Evolutionary conservation across 1,284 basidiomycete genomes (phyloP), one percentile per base, ranked within the genome.

Genomic region (Cutaneotrichosporon cyanovorans): DNA sequence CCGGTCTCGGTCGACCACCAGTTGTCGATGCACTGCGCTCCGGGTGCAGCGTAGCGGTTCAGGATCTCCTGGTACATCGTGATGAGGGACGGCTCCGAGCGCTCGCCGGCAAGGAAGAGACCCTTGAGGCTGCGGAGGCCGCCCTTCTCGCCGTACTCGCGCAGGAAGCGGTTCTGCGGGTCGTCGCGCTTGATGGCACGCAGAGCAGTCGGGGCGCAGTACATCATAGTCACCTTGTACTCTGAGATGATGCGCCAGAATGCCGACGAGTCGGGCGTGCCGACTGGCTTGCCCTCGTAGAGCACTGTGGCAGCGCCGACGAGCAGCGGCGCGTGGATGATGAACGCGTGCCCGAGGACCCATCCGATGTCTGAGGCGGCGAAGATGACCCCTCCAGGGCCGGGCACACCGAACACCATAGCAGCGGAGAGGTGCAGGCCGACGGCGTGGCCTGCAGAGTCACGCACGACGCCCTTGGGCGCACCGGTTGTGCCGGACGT

Each of bases 281-380:
- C 95, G 53, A 93, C 81, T 28, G 91, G 92, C 11, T 91, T 96
- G 40, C 84, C 87, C 74, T 95, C 92, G 73, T 95, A 95, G 46
- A 95, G 83, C 56, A 82, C 84, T 12, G 91, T 93, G 7, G 87
- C 79, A 28, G 88, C 84, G 51, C 91, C 91, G 65, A 53, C 61
- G 50, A 80, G 77, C 44, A 95, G 80, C 2, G 92, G 92, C 11
- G 91, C 91, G 68, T 93, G 95, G 55, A 95, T 78, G 67, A 95
- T 93, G 75, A 93, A 91, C 11, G 86, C 87, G 75, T 95, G 91
- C 22, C 91, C 91, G 5, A 91, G 95, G 72, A 96, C 92, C 91
- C 91, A 96, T 57, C 91, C 91, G 45, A 96, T 80, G 65, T 96
- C 91, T 46, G 91, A 92, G 87, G 95, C 91, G 47, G 33, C 59